Conservation (phyloP, 2,329 filamentous ascomycete species). For the Teratosphaeria epicoccoides region DNA sequence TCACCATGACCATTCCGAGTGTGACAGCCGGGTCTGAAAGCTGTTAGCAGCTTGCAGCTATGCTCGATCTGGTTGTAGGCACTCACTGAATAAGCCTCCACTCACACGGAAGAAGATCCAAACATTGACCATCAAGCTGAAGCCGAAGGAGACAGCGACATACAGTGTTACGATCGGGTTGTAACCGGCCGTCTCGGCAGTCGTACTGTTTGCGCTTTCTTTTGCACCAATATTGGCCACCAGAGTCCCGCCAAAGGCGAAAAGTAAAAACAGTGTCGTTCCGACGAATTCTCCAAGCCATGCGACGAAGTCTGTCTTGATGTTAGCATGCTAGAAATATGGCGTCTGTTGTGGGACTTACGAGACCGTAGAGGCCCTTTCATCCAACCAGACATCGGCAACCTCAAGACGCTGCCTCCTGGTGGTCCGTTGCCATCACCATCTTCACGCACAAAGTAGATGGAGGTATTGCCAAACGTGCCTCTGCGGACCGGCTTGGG, state of each 20-base stretch:
- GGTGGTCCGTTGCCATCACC: background rate
- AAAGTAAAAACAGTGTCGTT: conserved; percentile 27
- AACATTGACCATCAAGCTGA: conserved; percentile 28
- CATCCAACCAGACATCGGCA: background rate
- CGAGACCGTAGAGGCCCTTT: background rate
- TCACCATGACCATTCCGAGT: conserved; percentile 48
- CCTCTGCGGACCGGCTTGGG: background rate
- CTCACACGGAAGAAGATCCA: conserved; percentile 26
- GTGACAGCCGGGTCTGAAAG: conserved; percentile 32
- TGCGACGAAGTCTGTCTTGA: conserved; percentile 16
- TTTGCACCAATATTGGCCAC: conserved; percentile 13
- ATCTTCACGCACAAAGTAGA: conserved; percentile 2
- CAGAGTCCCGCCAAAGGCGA: conserved; percentile 22
- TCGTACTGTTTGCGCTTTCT: conserved; percentile 2
- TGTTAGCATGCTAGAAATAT: background rate
- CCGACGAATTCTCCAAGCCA: conserved; percentile 25
- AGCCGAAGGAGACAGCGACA: conserved; percentile 27
- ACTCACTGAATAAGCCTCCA: conserved; percentile 21
- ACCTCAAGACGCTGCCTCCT: background rate
- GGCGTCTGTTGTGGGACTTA: background rate
- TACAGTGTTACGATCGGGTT: conserved; percentile 11
- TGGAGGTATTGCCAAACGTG: background rate
- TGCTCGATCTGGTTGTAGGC: conserved; percentile 15
- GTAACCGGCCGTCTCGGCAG: background rate
- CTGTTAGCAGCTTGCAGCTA: background rate